Evolutionary conservation across 140 eudicot species (phyloP), one percentile per base, ranked within the genome.

Genomic region (Cichorium intybus): DNA sequence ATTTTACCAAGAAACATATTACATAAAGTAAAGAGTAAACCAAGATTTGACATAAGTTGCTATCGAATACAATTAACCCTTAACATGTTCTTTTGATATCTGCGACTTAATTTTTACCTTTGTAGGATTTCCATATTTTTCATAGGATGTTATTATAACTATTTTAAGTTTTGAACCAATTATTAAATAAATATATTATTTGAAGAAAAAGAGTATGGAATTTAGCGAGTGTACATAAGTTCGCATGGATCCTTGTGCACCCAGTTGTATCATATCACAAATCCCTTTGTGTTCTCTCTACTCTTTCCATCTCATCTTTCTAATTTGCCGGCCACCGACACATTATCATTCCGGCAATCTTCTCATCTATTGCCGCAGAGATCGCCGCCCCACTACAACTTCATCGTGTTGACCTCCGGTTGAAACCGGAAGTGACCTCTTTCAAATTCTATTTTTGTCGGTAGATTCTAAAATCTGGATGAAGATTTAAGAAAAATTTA

Each of bases 261-360:
- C 27, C 64, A 68, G 43, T 68, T 34, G 55, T 24, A 37, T 68
- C n/a, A n/a, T 67, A 48, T 66, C 63, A 56, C 48, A 72, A 64
- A 62, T 23, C 67, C 45, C 73, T 66, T 75, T 75, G 21, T 37
- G 50, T 56, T 48, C 49, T 27, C 54, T 20, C 47, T 7, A 6
- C 45, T 64, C 60, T 58, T 17, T 64, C 70, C 51, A 43, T 43
- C 28, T 65, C 66, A 53, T 29, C 34, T 41, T 18, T 52, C 24
- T 20, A 59, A 39, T 65, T 35, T 51, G 23, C 82, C 80, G 85
- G 85, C 81, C 74, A 55, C 78, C 84, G 81, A 71, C 70, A 66
- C 21, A 46, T 66, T 46, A 61, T 61, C 37, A 43, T 76, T 71
- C 82, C 82, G 86, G 82, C 74, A 10, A 68, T 35, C 43, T 15